These are phyloP conservation scores for Penstemon eatonii DNA, from an alignment of 257 asterid genomes.

Conservation along the genomic window DNA sequence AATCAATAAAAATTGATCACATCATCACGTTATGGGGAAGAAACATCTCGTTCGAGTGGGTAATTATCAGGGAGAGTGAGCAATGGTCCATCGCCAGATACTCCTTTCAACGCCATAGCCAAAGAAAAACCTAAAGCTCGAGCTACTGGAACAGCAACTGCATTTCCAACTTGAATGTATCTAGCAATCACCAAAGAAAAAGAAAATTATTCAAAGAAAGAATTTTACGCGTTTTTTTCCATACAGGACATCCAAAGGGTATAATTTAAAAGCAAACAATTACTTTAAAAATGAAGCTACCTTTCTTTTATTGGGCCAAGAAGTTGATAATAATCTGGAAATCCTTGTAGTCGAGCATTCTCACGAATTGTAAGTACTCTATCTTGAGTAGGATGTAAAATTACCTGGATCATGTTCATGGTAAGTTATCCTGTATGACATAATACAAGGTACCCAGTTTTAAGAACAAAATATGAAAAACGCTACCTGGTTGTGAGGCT, in stretches of 20 bases:
- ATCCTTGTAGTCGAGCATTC: conserved; percentile 91
- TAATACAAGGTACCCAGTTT: neutral
- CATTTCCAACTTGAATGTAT: conserved; percentile 8
- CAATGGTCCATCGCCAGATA: conserved; percentile 39
- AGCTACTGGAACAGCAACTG: conserved; percentile 1
- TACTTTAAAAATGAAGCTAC: conserved; percentile 27
- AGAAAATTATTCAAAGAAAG: neutral
- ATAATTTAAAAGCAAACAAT: neutral
- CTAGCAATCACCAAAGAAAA: neutral
- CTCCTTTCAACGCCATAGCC: conserved; percentile 48
- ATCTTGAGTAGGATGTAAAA: conserved; percentile 70
- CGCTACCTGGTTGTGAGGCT: conserved; percentile 82
- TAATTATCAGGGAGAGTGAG: conserved; percentile 48
- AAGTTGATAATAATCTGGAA: conserved; percentile 77
- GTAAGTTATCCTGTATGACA: neutral
- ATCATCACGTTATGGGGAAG: too few species aligned
- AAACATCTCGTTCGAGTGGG: conserved; percentile 19
- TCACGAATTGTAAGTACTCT: conserved; percentile 87
- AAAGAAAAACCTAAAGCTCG: conserved; percentile 51
- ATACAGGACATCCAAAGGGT: too few species aligned
- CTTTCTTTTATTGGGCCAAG: conserved; percentile 74
- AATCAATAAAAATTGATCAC: too few species aligned
- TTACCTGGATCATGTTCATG: conserved; percentile 33
- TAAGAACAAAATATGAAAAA: neutral
- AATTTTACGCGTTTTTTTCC: neutral